Evolutionary conservation across 2,329 filamentous ascomycete species (phyloP).

Genomic region (Aspergillus melleus): DNA sequence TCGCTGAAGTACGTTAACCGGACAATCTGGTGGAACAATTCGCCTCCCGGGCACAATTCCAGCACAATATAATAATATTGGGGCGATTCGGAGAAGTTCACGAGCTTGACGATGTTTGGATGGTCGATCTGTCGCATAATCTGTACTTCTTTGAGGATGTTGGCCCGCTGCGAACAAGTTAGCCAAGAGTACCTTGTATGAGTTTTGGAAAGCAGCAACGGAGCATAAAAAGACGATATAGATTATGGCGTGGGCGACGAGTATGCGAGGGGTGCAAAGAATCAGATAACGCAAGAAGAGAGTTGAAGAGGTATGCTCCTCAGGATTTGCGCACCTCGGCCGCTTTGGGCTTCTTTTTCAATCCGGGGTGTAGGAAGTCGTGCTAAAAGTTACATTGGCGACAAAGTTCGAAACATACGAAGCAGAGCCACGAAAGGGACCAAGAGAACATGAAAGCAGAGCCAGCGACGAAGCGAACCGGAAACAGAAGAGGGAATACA

Average conservation of each 20-base stretch:
- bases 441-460: neutral
- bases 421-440: neutral
- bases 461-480: neutral
- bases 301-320: neutral
- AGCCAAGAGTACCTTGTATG: slow-evolving; percentile 18
- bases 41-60: slow-evolving; percentile 90
- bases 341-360: slow-evolving; percentile 91
- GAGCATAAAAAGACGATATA: slow-evolving; percentile 3
- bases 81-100: slow-evolving; percentile 88
- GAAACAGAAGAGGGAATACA: slow-evolving; percentile 20
- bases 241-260: slow-evolving; percentile 7
- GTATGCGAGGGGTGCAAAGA: too few relatives aligned
- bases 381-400: slow-evolving; percentile 67
- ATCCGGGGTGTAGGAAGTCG: slow-evolving; percentile 91
- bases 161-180: slow-evolving; percentile 69
- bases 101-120: slow-evolving; percentile 89
- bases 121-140: slow-evolving; percentile 98
- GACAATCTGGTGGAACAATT: slow-evolving; percentile 98
- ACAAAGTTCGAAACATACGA: slow-evolving; percentile 29
- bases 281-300: neutral
- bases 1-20: slow-evolving; percentile 98
- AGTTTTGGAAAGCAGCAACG: neutral
- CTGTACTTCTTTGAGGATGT: slow-evolving; percentile 97
- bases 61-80: slow-evolving; percentile 98
- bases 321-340: slow-evolving; percentile 78